These are phyloP conservation scores for Pseudogymnoascus pannorum DNA, from an alignment of 2,329 filamentous ascomycete species.

Conservation along the genomic window DNA sequence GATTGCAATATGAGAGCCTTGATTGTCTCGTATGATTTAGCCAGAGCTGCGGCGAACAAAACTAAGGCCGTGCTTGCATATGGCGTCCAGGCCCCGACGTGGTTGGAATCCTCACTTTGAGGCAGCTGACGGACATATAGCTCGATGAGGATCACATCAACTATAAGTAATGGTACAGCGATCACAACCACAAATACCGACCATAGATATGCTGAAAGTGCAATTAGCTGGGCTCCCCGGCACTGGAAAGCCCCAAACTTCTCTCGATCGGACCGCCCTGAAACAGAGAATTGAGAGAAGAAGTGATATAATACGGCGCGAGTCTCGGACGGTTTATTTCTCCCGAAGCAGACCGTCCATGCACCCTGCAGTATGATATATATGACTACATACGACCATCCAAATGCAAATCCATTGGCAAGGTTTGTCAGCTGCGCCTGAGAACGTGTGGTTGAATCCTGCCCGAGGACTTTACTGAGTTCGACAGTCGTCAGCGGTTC, in stretches of 20 bases:
- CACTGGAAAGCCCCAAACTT: neutral
- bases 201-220: neutral
- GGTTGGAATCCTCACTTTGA: neutral
- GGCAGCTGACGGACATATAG: neutral
- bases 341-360: slow-evolving; percentile 1
- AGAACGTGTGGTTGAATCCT: neutral
- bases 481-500: neutral
- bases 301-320: neutral
- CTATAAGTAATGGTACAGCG: neutral
- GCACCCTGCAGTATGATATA: neutral
- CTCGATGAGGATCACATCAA: neutral
- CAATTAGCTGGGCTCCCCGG: neutral
- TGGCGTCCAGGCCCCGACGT: neutral
- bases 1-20: neutral
- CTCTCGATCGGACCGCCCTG: neutral
- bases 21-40: neutral
- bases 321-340: neutral
- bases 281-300: neutral
- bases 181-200: neutral
- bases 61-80: neutral
- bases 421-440: neutral
- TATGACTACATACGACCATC: neutral
- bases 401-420: neutral
- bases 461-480: neutral
- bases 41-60: neutral